Evolutionary conservation across 768 basidiomycete species (phyloP).

Genomic region (Trametes cingulata): DNA sequence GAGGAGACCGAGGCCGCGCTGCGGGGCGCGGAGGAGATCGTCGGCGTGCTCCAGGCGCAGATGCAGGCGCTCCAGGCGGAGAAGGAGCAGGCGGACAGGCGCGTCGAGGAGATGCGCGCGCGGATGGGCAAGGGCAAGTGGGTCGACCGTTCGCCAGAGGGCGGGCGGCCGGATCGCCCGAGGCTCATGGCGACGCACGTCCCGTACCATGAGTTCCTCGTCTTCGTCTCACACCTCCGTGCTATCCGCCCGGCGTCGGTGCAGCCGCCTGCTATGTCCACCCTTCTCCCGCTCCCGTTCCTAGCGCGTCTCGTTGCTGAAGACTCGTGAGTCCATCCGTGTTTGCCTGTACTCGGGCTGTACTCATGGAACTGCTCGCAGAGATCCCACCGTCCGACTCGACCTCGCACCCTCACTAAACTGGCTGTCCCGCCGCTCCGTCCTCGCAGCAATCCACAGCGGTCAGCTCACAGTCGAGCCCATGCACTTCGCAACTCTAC

Average conservation of each 20-base stretch:
- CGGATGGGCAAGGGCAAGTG: constrained; percentile 72
- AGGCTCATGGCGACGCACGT: constrained; percentile 66
- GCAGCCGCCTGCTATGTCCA: constrained; percentile 65
- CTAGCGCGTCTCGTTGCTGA: constrained; percentile 72
- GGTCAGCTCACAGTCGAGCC: constrained; percentile 92
- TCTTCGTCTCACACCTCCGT: constrained; percentile 78
- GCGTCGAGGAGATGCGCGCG: constrained; percentile 48
- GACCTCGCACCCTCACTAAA: constrained; percentile 93
- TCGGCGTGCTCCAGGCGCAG: constrained; percentile 80
- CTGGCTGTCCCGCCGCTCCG: constrained; percentile 88
- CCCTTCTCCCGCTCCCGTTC: constrained; percentile 78
- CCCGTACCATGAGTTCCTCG: constrained; percentile 79
- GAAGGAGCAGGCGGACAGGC: constrained; percentile 60
- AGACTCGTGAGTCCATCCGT: constrained; percentile 68
- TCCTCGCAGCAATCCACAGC: constrained; percentile 80
- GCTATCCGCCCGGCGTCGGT: constrained; percentile 61
- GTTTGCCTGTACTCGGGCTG: not conserved
- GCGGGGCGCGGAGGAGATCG: constrained; percentile 83
- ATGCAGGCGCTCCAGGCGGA: constrained; percentile 75
- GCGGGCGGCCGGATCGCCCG: constrained; percentile 28
- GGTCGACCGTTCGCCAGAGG: constrained; percentile 45
- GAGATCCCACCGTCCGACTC: constrained; percentile 89
- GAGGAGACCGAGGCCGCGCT: constrained; percentile 76
- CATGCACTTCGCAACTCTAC: constrained; percentile 58
- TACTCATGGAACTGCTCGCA: constrained; percentile 30